Conservation (phyloP, 768 basidiomycete species). For the Cyathus striatus region DNA sequence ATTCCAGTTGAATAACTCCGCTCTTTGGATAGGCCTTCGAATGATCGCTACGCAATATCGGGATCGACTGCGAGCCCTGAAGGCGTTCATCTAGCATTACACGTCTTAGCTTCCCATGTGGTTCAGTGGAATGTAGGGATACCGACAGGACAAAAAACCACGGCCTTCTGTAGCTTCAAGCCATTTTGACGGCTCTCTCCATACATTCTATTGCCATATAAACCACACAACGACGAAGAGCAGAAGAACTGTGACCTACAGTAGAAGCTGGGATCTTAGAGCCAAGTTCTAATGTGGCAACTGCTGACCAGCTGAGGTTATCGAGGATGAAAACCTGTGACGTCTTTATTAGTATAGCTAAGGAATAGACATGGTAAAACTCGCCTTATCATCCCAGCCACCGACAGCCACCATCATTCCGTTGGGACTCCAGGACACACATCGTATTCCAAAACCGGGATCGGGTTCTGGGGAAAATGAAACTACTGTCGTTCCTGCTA, state of each 20-base stretch:
- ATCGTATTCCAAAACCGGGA: constrained; percentile 79
- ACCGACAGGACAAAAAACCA: constrained; percentile 82
- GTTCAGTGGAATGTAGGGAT: background rate
- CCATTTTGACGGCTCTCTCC: constrained; percentile 88
- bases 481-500: constrained; percentile 59
- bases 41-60: constrained; percentile 45
- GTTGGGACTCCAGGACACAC: constrained; percentile 80
- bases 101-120: background rate
- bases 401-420: constrained; percentile 77
- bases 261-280: constrained; percentile 49
- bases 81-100: constrained; percentile 55
- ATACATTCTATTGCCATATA: constrained; percentile 49
- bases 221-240: background rate
- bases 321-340: constrained; percentile 71
- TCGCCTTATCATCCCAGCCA: constrained; percentile 87
- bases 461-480: constrained; percentile 71
- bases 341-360: constrained; percentile 4
- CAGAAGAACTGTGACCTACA: constrained; percentile 33
- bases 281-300: constrained; percentile 57
- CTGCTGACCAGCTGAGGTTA: constrained; percentile 67
- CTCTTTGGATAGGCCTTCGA: constrained; percentile 62
- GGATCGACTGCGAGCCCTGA: constrained; percentile 49
- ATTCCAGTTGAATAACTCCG: constrained; percentile 70
- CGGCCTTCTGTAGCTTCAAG: constrained; percentile 76
- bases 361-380: background rate